phyloP scores from a whole-genome alignment of 2,329 filamentous ascomycete species.

The Didymella keratinophila region DNA sequence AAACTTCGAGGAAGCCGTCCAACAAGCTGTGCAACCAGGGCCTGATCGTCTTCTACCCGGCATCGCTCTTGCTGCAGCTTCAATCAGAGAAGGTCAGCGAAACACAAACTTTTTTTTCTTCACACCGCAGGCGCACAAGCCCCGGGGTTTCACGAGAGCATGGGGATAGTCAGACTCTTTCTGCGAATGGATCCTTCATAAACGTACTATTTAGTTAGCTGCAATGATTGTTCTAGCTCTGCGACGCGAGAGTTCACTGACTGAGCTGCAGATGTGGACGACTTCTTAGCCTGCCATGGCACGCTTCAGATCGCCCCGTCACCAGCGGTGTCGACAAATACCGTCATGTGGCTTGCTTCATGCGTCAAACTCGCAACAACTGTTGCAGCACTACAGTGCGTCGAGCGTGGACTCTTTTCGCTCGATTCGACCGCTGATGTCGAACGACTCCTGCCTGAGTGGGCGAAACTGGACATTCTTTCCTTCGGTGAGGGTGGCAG shows the following conservation, averaged over 20 bases:
- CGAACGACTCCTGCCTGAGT: conserved; percentile 37
- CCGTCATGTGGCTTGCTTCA: conserved; percentile 44
- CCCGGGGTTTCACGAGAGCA: background rate
- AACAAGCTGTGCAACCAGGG: conserved; percentile 29
- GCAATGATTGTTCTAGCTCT: background rate
- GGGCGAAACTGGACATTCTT: conserved; percentile 32
- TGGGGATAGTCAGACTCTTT: background rate
- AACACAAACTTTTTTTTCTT: background rate
- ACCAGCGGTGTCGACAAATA: conserved; percentile 26
- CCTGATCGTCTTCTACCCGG: conserved; percentile 29
- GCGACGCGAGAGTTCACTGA: background rate
- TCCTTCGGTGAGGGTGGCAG: conserved; percentile 23
- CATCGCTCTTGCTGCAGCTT: conserved; percentile 35
- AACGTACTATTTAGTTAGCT: background rate
- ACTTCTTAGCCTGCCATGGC: conserved; percentile 29
- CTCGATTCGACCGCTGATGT: conserved; percentile 35
- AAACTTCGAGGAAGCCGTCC: conserved; percentile 25
- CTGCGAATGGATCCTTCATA: too few species aligned
- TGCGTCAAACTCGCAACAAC: conserved; percentile 41
- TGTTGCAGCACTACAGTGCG: conserved; percentile 41
- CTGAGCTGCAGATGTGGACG: conserved; percentile 1
- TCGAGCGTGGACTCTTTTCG: conserved; percentile 38
- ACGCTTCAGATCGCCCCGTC: conserved; percentile 28
- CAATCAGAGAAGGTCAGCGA: conserved; percentile 24
- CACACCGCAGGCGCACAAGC: background rate